Percentiles rank a stretch among this genome's conserved stretches.
Conservation (phyloP, 2,329 filamentous ascomycete genomes). For the Dryadomyces quercus-mongolicae region DNA sequence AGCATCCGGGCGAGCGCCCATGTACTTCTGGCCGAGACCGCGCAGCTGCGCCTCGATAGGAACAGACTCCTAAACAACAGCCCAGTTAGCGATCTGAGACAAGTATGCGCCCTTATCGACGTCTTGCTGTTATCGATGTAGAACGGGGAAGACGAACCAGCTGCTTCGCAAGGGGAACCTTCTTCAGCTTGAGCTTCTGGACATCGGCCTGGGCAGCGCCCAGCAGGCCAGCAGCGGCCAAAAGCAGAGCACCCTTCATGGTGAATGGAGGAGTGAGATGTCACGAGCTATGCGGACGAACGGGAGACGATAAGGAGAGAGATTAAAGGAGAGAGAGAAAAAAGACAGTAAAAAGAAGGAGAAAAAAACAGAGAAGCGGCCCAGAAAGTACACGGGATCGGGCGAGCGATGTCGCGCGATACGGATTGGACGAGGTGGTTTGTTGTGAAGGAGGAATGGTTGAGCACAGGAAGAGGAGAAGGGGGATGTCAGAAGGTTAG, state of each 20-base stretch:
- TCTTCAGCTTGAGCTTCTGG: slow-evolving; percentile 96
- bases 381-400: not conserved
- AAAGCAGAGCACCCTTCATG: slow-evolving; percentile 80
- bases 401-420: slow-evolving; percentile 4
- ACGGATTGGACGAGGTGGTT: not conserved
- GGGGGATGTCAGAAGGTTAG: not conserved
- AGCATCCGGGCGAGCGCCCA: slow-evolving; percentile 61
- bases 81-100: not conserved
- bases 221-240: slow-evolving; percentile 63
- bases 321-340: not conserved
- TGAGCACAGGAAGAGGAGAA: not conserved
- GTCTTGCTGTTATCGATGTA: not conserved
- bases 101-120: too few relatives aligned
- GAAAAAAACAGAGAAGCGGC: not conserved
- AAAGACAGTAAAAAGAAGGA: not conserved
- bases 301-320: not conserved
- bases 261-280: slow-evolving; percentile 23
- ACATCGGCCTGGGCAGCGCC: slow-evolving; percentile 73
- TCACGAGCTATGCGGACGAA: slow-evolving; percentile 2
- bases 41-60: slow-evolving; percentile 73
- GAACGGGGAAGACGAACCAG: slow-evolving; percentile 47
- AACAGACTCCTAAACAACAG: slow-evolving; percentile 47
- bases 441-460: slow-evolving; percentile 1
- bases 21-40: slow-evolving; percentile 89
- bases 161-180: slow-evolving; percentile 85